These are phyloP conservation scores for Arthonia radiata DNA, from an alignment of 495 filamentous ascomycete genomes.

Conservation along the genomic window DNA sequence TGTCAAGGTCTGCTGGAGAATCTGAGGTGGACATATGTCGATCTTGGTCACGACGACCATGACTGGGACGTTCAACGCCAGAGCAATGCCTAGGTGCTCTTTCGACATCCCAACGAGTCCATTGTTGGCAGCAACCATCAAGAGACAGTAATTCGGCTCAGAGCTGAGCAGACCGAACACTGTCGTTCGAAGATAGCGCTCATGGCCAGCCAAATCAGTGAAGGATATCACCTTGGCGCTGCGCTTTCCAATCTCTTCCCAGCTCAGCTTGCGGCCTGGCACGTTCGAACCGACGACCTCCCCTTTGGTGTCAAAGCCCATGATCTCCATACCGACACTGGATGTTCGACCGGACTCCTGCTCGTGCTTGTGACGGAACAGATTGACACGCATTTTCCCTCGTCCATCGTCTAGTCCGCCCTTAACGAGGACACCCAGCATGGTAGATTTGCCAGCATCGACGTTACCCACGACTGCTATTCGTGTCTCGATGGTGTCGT, in stretches of 20 bases:
- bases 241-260: constrained; percentile 93
- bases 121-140: constrained; percentile 98
- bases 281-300: constrained; percentile 60
- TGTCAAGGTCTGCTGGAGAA: constrained; percentile 79
- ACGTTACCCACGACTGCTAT: constrained; percentile 97
- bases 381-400: constrained; percentile 81
- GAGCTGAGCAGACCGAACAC: constrained; percentile 88
- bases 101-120: constrained; percentile 86
- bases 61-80: constrained; percentile 87
- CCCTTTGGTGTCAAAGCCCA: constrained; percentile 83
- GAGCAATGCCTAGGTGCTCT: constrained; percentile 86
- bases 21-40: constrained; percentile 92
- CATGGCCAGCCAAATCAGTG: constrained; percentile 86
- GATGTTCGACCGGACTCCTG: constrained; percentile 85
- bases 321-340: constrained; percentile 95
- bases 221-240: constrained; percentile 92
- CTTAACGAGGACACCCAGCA: constrained; percentile 91
- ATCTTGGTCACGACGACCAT: constrained; percentile 98
- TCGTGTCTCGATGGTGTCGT: constrained; percentile 83
- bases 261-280: constrained; percentile 69
- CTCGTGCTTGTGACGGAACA: constrained; percentile 95
- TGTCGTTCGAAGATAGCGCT: constrained; percentile 84
- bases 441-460: constrained; percentile 90
- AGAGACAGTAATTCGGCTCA: constrained; percentile 88
- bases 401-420: constrained; percentile 85